Evolutionary conservation across 345 rosid genomes (phyloP).

Genomic region (Arabidopsis suecica): DNA sequence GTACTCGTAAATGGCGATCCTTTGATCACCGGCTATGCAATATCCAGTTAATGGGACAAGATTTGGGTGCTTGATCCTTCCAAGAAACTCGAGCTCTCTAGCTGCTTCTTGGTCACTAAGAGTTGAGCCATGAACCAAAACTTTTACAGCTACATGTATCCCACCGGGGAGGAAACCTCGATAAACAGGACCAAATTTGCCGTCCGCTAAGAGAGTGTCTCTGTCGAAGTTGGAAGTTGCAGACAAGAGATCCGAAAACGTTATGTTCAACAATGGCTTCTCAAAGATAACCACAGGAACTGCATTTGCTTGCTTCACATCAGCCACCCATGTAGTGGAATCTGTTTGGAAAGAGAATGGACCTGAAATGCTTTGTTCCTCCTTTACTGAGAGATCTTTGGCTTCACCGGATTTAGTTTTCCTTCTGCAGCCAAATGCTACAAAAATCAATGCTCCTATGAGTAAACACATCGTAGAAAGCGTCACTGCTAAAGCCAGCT

Average conservation of each 20-base stretch:
- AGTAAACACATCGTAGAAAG: conserved; percentile 71
- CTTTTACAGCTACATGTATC: conserved; percentile 93
- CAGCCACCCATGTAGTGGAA: conserved; percentile 94
- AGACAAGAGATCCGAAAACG: conserved; percentile 85
- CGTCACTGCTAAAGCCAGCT: conserved; percentile 73
- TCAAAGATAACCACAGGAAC: conserved; percentile 83
- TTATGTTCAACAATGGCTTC: conserved; percentile 84
- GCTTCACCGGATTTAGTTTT: conserved; percentile 55
- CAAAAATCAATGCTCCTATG: conserved; percentile 60
- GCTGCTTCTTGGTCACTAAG: conserved; percentile 91
- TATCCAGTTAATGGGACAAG: conserved; percentile 92
- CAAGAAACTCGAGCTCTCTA: conserved; percentile 85
- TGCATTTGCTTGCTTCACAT: conserved; percentile 81
- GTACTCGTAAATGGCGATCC: conserved; percentile 92
- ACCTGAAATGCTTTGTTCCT: conserved; percentile 77
- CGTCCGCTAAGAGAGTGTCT: conserved; percentile 88
- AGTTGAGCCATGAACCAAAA: conserved; percentile 87
- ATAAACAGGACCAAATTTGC: conserved; percentile 93
- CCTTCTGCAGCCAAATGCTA: conserved; percentile 74
- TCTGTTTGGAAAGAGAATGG: conserved; percentile 92
- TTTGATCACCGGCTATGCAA: conserved; percentile 92
- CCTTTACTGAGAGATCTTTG: conserved; percentile 69
- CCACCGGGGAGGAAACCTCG: conserved; percentile 93
- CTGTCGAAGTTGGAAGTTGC: conserved; percentile 89
- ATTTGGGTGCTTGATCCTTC: conserved; percentile 84